Evolutionary conservation across 176 grass and related monocot species (phyloP).

Genomic region (Aegilops speltoides): DNA sequence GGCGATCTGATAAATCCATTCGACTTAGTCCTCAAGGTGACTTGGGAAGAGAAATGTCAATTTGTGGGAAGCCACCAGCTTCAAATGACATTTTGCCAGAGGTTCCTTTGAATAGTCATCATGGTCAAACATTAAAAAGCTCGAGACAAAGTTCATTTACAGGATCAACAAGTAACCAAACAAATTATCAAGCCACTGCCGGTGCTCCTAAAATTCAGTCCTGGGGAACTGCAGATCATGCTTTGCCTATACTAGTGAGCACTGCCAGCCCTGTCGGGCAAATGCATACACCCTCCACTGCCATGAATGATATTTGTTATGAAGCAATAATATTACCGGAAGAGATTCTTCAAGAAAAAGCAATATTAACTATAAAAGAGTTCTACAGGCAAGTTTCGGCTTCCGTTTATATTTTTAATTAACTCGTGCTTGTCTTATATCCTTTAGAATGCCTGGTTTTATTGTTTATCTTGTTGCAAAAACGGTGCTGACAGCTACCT

Average conservation of each 20-base stretch:
- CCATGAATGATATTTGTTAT: slow-evolving; percentile 7
- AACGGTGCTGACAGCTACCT: neutral
- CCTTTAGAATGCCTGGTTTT: neutral
- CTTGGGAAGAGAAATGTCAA: slow-evolving; percentile 59
- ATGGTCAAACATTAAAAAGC: slow-evolving; percentile 27
- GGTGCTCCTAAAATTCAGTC: slow-evolving; percentile 20
- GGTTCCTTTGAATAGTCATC: slow-evolving; percentile 35
- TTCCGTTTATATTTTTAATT: neutral
- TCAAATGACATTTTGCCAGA: slow-evolving; percentile 31
- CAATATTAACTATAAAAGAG: slow-evolving; percentile 76
- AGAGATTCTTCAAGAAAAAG: slow-evolving; percentile 80
- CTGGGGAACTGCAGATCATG: slow-evolving; percentile 23
- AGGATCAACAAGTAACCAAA: slow-evolving; percentile 2
- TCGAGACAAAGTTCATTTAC: slow-evolving; percentile 22
- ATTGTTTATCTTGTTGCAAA: neutral
- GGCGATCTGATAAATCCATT: slow-evolving; percentile 59
- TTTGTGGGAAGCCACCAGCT: slow-evolving; percentile 51
- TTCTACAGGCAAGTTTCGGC: slow-evolving; percentile 63
- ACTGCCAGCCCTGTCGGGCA: slow-evolving; percentile 6
- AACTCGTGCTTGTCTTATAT: slow-evolving; percentile 21
- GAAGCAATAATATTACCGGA: slow-evolving; percentile 34
- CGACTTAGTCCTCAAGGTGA: slow-evolving; percentile 67
- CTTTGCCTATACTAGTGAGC: neutral
- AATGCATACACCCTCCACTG: slow-evolving; percentile 27
- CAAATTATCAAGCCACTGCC: slow-evolving; percentile 1